These are phyloP conservation scores for Neopestalotiopsis rosae DNA, from an alignment of 2,329 filamentous ascomycete genomes.

Conservation along the genomic window DNA sequence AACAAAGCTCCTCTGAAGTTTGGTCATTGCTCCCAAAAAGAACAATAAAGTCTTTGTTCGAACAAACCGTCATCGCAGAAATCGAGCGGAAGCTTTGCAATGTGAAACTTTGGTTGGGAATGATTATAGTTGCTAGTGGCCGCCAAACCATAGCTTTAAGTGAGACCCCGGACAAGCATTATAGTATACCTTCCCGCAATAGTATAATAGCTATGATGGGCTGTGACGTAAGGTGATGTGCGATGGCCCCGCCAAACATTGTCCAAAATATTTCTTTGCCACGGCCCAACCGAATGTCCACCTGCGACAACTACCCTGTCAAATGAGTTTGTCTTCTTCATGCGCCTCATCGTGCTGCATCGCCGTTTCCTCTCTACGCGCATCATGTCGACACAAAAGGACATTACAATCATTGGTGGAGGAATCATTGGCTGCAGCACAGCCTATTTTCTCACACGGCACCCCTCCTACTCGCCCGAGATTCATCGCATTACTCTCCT, in stretches of 20 bases:
- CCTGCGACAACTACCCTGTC: too few species aligned
- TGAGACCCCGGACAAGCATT: too few species aligned
- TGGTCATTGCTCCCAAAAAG: background rate
- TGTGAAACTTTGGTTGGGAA: background rate
- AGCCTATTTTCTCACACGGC: conserved; percentile 76
- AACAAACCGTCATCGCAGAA: too few species aligned
- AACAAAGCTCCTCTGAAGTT: background rate
- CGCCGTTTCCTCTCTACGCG: background rate
- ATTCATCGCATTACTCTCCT: conserved; percentile 73
- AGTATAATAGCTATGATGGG: background rate
- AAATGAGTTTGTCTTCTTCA: background rate
- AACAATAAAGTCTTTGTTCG: background rate
- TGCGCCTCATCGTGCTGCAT: background rate
- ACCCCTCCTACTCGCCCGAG: conserved; percentile 68
- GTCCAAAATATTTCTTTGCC: conserved; percentile 3
- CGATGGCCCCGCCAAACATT: background rate
- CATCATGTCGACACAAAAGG: conserved; percentile 25
- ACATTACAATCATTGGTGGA: conserved; percentile 58
- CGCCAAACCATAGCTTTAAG: too few species aligned
- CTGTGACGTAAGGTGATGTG: background rate
- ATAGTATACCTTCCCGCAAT: background rate
- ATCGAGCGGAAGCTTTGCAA: too few species aligned
- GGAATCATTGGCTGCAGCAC: conserved; percentile 79
- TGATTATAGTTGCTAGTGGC: too few species aligned
- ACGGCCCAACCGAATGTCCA: background rate